phyloP scores from a whole-genome alignment of 225 moss, liverwort and hornwort species.

The Physcomitrellopsis africana region DNA sequence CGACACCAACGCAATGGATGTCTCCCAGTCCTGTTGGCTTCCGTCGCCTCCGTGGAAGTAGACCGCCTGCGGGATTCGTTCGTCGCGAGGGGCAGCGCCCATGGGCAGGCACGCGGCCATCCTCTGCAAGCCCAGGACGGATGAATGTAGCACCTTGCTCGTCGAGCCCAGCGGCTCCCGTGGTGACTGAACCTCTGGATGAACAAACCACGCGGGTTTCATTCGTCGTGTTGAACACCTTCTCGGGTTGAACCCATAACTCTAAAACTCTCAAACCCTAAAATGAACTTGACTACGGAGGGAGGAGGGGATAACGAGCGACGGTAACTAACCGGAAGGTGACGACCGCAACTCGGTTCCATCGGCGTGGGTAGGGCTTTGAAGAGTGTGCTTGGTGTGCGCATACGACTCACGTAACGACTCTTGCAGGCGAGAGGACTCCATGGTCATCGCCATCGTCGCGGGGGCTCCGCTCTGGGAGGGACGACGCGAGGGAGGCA shows the following conservation, averaged over 20 bases:
- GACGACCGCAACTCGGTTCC: slow-evolving; percentile 26
- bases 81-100: not conserved
- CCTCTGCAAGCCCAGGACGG: not conserved
- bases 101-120: not conserved
- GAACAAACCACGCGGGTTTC: not conserved
- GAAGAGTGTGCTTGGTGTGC: slow-evolving; percentile 54
- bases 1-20: slow-evolving; percentile 83
- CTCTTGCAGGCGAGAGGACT: slow-evolving; percentile 65
- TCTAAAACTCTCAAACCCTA: not conserved
- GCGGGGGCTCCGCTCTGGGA: no score
- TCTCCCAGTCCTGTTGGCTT: slow-evolving; percentile 85
- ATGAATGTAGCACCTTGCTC: slow-evolving; percentile 26
- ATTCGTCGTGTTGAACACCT: not conserved
- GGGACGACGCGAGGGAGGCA: no score
- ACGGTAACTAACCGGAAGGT: slow-evolving; percentile 26
- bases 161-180: slow-evolving; percentile 17
- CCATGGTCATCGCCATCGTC: no score
- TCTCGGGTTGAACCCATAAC: not conserved
- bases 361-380: slow-evolving; percentile 45
- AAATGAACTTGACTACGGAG: no score
- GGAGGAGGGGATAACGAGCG: no score
- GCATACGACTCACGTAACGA: slow-evolving; percentile 52
- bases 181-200: slow-evolving; percentile 29
- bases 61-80: slow-evolving; percentile 15
- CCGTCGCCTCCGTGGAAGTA: slow-evolving; percentile 53